phyloP scores from a whole-genome alignment of 257 asterid genomes.

The Solanum corneliomulleri region DNA sequence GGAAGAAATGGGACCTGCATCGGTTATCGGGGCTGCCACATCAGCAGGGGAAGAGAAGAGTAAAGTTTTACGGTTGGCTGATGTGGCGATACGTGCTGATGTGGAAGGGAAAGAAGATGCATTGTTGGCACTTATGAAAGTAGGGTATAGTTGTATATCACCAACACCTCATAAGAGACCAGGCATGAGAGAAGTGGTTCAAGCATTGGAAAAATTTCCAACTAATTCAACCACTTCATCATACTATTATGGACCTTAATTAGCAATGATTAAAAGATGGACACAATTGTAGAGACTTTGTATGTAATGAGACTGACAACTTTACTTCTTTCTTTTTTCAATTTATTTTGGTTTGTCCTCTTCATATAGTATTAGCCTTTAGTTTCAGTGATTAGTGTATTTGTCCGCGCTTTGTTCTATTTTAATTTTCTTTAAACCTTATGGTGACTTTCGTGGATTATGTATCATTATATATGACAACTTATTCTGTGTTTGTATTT shows the following conservation, averaged over 20 bases:
- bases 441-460: background rate
- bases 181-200: constrained; percentile 70
- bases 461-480: background rate
- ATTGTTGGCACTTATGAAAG: constrained; percentile 43
- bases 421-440: background rate
- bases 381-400: background rate
- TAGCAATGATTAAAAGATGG: constrained; percentile 9
- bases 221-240: constrained; percentile 19
- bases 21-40: constrained; percentile 15
- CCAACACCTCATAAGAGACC: constrained; percentile 83
- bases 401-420: background rate
- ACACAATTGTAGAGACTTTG: constrained; percentile 24
- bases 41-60: constrained; percentile 37
- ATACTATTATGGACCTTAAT: constrained; percentile 22
- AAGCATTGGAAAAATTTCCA: constrained; percentile 73
- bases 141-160: constrained; percentile 65
- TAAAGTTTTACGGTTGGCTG: constrained; percentile 52
- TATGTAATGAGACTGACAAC: constrained; percentile 30
- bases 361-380: background rate
- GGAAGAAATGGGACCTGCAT: constrained; percentile 49
- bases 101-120: constrained; percentile 85
- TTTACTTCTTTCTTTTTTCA: constrained; percentile 1
- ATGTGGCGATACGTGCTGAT: constrained; percentile 71
- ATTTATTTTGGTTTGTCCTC: background rate
- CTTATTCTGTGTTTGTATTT: background rate